Conservation (phyloP, 2,329 filamentous ascomycete species). For the Alternaria triticimaculans region DNA sequence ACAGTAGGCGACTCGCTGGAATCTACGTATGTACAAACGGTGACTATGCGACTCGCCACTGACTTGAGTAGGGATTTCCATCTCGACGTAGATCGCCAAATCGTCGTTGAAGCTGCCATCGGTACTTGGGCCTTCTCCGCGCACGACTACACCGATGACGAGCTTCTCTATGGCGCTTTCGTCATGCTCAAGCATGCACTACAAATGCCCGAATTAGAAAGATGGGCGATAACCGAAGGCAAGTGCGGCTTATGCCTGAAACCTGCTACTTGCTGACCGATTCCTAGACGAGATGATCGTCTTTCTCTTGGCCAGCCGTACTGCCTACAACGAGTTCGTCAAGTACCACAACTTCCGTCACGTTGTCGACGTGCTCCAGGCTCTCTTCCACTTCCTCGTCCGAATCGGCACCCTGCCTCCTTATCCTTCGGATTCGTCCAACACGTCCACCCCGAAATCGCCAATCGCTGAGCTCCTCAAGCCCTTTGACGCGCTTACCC, state of each 20-base stretch:
- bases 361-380: constrained; percentile 94
- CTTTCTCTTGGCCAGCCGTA: constrained; percentile 86
- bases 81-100: constrained; percentile 69
- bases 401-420: constrained; percentile 76
- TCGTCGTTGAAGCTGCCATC: constrained; percentile 71
- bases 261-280: constrained; percentile 22
- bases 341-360: constrained; percentile 99
- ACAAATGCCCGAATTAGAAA: constrained; percentile 77
- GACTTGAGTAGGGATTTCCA: constrained; percentile 63
- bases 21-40: constrained; percentile 58
- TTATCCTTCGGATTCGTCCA: constrained; percentile 59
- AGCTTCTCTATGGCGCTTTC: constrained; percentile 83
- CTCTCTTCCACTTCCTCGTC: constrained; percentile 87
- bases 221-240: constrained; percentile 82
- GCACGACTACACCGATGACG: constrained; percentile 87
- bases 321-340: constrained; percentile 95
- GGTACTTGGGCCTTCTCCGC: constrained; percentile 88
- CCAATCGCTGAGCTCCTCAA: constrained; percentile 77
- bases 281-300: constrained; percentile 75
- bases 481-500: constrained; percentile 85
- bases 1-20: constrained; percentile 67
- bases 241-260: constrained; percentile 44
- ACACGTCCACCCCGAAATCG: constrained; percentile 56
- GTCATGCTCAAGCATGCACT: constrained; percentile 91
- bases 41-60: constrained; percentile 14